Evolutionary conservation across 257 asterid genomes (phyloP), one percentile per base, ranked within the genome.

Genomic region (Gentiana macrophylla): DNA sequence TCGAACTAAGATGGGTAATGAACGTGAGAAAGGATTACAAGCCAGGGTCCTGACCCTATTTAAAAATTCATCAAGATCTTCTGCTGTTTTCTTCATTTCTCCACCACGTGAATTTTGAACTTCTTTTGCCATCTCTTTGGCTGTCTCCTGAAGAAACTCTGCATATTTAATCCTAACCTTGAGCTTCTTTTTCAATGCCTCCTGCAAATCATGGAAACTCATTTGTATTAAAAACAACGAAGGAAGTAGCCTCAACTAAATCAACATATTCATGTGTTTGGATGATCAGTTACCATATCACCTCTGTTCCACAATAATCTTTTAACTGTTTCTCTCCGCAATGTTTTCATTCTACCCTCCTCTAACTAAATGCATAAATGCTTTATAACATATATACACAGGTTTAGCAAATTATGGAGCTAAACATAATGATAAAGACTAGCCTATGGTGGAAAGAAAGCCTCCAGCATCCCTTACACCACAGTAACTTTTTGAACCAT

Each of bases 101-200:
- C 97, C 97, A 52, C 86, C 83, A 50, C 81, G 72, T 59, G 91
- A 85, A 67, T 77, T 85, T 72, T 88, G 87, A 55, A 88, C 81
- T 72, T 88, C 94, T 77, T 83, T 88, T 35, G 96, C 94, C 96
- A 88, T 88, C 72, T 88, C 90, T 74, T 77, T 73, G 65, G 84
- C 94, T 4, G 90, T 88, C 32, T 80, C 96, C 72, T 88, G 96
- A 60, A 88, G 87, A 71, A 88, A 88, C 73, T 79, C 84, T 34
- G 96, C 96, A 72, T 88, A 88, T 71, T 80, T 90, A 59, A 84
- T 82, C 64, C 85, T 85, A 32, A 86, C 95, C 74, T 61, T 81
- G 70, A 88, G 76, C 80, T 71, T 86, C 79, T 86, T 79, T 57
- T 75, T 77, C 56, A 85, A 55, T 66, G 94, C 91, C 77, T 88